phyloP scores from a whole-genome alignment of 1,139 yeast genomes.

The Candida sp. region DNA sequence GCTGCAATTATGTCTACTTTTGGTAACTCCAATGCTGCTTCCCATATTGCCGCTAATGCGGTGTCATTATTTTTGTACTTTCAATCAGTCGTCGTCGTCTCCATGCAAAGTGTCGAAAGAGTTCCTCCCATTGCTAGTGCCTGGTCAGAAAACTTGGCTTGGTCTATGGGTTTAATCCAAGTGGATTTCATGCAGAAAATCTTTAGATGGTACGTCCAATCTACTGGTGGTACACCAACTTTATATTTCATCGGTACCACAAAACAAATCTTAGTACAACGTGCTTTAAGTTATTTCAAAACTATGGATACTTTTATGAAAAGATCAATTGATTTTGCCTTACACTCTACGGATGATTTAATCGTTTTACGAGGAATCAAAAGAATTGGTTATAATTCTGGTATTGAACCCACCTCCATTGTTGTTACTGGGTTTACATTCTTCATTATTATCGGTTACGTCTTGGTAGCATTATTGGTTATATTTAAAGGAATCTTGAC shows the following conservation, averaged over 20 bases:
- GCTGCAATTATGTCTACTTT: conserved; percentile 69
- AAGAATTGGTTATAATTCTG: conserved; percentile 64
- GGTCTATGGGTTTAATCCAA: conserved; percentile 82
- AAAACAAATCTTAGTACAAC: conserved; percentile 63
- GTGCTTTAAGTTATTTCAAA: conserved; percentile 38
- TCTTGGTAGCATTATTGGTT: conserved; percentile 45
- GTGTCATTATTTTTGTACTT: conserved; percentile 71
- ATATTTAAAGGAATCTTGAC: conserved; percentile 49
- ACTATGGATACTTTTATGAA: conserved; percentile 17
- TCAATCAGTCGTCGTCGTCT: conserved; percentile 71
- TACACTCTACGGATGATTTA: conserved; percentile 43
- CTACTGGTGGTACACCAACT: conserved; percentile 75
- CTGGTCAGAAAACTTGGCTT: conserved; percentile 78
- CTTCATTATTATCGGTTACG: conserved; percentile 64
- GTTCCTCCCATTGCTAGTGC: conserved; percentile 79
- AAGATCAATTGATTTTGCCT: conserved; percentile 28
- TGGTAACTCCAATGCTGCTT: conserved; percentile 78
- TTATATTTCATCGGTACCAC: conserved; percentile 56
- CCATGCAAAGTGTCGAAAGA: conserved; percentile 69
- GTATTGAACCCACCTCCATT: conserved; percentile 69
- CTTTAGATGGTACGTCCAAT: conserved; percentile 77
- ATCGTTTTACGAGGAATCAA: conserved; percentile 70
- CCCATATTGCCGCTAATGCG: conserved; percentile 74
- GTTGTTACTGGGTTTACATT: conserved; percentile 77
- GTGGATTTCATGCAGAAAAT: conserved; percentile 70